Evolutionary conservation across 495 filamentous ascomycete genomes (phyloP), one percentile per base, ranked within the genome.

Genomic region (Gamarada debralockiae): DNA sequence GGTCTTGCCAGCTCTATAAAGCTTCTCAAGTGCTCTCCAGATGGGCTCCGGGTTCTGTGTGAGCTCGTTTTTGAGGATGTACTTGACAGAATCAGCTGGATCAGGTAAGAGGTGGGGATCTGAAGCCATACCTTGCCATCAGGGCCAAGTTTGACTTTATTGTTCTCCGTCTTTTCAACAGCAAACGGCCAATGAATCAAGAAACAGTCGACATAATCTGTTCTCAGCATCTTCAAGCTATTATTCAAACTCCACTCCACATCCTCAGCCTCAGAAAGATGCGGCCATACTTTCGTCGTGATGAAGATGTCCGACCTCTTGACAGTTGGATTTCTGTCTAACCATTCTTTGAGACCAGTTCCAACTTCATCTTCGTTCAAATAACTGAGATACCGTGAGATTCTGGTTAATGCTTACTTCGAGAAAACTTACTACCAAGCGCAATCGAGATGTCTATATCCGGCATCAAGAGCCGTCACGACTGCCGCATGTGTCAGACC

Each of bases 291-390:
- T 67, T 85, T 85, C 37, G 79, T 84, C 62, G 72, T 77, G 66
- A 84, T 77, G 70, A 85, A 85, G 58, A 85, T 62, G 52, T 84
- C 80, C 42, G 72, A 61, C 14, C 82, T 76, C 57, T 70, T 71
- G 41, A 83, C 74, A 21, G 9, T 13, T 15, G 71, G 64, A 62
- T 71, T 73, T 65, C 79, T 79, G 56, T 74, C 70, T 18, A 89
- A 68, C 71, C 87, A 90, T 66, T 43, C 40, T 31, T 51, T 40
- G 18, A 62, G 51, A 84, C 84, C 77, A 33, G 82, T 68, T 59
- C 87, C 88, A 50, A 91, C 86, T 63, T 90, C 86, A 45, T 76
- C 70, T 67, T 91, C 86, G 65, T 90, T 91, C 38, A 76, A 68
- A 67, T 90, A 92, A 70, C 57, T 60, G 20, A 18, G 25, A 1